Conservation (phyloP, 129 eudicot genomes). For the Arctium minus region DNA sequence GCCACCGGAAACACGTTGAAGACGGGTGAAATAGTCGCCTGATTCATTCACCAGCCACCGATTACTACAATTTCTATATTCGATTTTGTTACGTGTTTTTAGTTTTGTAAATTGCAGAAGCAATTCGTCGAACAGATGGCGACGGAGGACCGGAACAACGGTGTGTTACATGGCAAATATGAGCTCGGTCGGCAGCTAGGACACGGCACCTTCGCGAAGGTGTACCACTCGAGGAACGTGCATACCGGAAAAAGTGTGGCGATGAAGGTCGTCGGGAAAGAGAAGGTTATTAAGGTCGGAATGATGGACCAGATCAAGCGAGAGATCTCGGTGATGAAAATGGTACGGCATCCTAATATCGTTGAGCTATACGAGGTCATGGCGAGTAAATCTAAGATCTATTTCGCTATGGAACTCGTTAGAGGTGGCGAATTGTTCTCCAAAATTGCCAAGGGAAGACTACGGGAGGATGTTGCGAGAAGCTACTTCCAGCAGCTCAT, state of each 20-base stretch:
- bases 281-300: slow-evolving; percentile 36
- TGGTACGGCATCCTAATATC: slow-evolving; percentile 36
- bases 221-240: slow-evolving; percentile 35
- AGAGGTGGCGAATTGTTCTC: slow-evolving; percentile 37
- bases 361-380: slow-evolving; percentile 36
- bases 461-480: slow-evolving; percentile 34
- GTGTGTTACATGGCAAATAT: slow-evolving; percentile 30
- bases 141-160: slow-evolving; percentile 20
- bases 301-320: slow-evolving; percentile 42
- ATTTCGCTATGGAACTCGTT: slow-evolving; percentile 43
- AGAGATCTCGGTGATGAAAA: slow-evolving; percentile 40
- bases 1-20: slow-evolving; percentile 46
- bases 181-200: slow-evolving; percentile 45
- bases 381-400: slow-evolving; percentile 44
- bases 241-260: slow-evolving; percentile 32
- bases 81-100: not conserved
- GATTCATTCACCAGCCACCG: not conserved
- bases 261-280: slow-evolving; percentile 36
- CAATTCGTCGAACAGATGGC: slow-evolving; percentile 10
- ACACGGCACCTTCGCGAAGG: slow-evolving; percentile 36
- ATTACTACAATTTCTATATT: not conserved
- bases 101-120: not conserved
- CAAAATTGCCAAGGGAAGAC: slow-evolving; percentile 29
- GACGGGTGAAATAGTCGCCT: slow-evolving; percentile 29
- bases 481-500: slow-evolving; percentile 40